Evolutionary conservation across 2,329 filamentous ascomycete species (phyloP).

Genomic region (Orbilia blumenaviensis): DNA sequence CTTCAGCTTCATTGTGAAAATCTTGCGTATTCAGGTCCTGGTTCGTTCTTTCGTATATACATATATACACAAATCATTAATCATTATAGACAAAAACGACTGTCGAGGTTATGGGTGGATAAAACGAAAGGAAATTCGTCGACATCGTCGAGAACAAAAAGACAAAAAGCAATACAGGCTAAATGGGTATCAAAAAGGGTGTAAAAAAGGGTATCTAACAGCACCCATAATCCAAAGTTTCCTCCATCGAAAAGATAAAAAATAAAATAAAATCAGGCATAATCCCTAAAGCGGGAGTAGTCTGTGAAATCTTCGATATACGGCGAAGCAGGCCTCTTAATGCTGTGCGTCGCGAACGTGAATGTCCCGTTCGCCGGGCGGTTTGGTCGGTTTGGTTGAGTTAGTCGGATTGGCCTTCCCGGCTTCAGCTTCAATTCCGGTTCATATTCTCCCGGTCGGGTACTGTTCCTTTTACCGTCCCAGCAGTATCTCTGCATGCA

Average conservation of each 20-base stretch:
- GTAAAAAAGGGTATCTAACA: slow-evolving; percentile 12
- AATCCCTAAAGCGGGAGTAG: slow-evolving; percentile 36
- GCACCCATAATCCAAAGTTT: not conserved
- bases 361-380: not conserved
- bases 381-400: not conserved
- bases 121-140: slow-evolving; percentile 29
- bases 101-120: not conserved
- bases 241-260: not conserved
- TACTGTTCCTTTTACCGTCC: slow-evolving; percentile 71
- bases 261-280: slow-evolving; percentile 5
- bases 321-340: slow-evolving; percentile 1
- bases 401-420: not conserved
- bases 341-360: not conserved
- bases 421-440: slow-evolving; percentile 32
- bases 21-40: not conserved
- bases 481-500: slow-evolving; percentile 94
- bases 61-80: slow-evolving; percentile 26
- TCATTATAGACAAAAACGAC: slow-evolving; percentile 31
- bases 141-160: not conserved
- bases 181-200: slow-evolving; percentile 34
- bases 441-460: slow-evolving; percentile 14
- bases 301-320: slow-evolving; percentile 29
- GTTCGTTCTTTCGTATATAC: not conserved
- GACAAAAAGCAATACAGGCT: slow-evolving; percentile 9
- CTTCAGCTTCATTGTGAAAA: not conserved